Base-by-base conservation (phyloP, 805 yeast genomes). In the Wickerhamiella occidentalis region DNA sequence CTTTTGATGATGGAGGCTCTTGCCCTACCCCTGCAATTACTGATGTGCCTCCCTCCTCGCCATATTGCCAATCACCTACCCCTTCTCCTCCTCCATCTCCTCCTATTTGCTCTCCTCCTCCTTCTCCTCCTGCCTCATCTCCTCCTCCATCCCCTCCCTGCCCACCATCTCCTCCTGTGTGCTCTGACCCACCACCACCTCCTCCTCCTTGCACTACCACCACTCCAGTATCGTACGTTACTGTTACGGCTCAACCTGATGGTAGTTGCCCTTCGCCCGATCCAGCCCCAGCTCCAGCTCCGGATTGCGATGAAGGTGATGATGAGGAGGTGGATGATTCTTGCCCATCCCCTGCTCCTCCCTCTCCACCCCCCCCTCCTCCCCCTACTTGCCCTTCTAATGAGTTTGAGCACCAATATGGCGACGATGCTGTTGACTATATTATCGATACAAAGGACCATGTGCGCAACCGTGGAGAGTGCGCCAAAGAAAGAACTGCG, bases 371-470 rank as follows among this genome's bases (percentile, higher is more conserved):
- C 3, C 17, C 40, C n/a, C 37, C 45, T 17, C 17, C 5, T 3
- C 46, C 46, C 15, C 26, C 37, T 41, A 15, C 35, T 3, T 25
- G 46, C 47, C 22, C 40, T n/a, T 13, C 40, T 4, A 35, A 12
- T 12, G 48, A 45, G 12, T 45, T 23, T 12, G 48, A 45, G 22
- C 48, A 45, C 28, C 48, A 29, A 5, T 37, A 30, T 26, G 48
- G 48, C 13, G 48, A 45, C 15, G 48, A 45, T n/a, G 29, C 48
- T 26, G 26, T 45, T 13, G 48, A 45, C 43, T 45, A 29, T 21
- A 30, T 45, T 17, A 28, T 45, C 22, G 48, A 45, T 26, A 45
- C 48, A 23, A 45, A 45, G 37, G 48, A 45, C 28, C 48, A 45
- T 18, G 29, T 40, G 19, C 48, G 48, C 15, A 22, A 35, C 21